Evolutionary conservation across 768 basidiomycete genomes (phyloP).

Genomic region (Tylopilus cervinicoccineus): DNA sequence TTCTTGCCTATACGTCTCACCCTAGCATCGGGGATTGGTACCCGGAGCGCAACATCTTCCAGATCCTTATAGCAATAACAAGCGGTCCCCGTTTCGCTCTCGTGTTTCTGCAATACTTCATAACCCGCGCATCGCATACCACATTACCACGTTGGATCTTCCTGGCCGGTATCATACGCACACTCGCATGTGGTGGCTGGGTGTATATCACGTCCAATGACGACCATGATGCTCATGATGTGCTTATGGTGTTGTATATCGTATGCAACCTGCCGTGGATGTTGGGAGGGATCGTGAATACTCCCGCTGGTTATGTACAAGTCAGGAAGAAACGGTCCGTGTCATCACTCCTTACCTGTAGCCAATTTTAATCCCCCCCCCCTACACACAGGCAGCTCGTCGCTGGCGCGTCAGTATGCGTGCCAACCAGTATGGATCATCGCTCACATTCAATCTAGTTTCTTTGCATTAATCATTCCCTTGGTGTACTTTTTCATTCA

Average conservation of each 20-base stretch:
- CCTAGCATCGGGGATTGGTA: constrained; percentile 89
- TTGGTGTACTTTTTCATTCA: constrained; percentile 82
- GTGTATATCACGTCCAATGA: constrained; percentile 86
- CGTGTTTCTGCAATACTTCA: constrained; percentile 58
- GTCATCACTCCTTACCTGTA: neutral
- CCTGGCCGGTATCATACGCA: constrained; percentile 62
- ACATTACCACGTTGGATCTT: constrained; percentile 51
- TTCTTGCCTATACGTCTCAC: constrained; percentile 1
- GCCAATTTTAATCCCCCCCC: neutral
- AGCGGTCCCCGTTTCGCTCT: constrained; percentile 78
- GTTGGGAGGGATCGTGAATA: constrained; percentile 61
- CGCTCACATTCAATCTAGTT: constrained; percentile 39
- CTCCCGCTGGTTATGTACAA: constrained; percentile 37
- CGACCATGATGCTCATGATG: constrained; percentile 79
- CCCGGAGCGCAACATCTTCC: constrained; percentile 80
- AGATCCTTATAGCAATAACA: constrained; percentile 82
- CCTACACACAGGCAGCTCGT: constrained; percentile 43
- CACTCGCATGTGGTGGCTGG: constrained; percentile 86
- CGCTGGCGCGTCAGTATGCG: constrained; percentile 40
- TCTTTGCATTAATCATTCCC: constrained; percentile 66
- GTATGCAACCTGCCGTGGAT: constrained; percentile 88
- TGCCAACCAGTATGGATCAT: neutral
- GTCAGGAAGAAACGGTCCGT: constrained; percentile 53
- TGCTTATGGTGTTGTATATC: constrained; percentile 86
- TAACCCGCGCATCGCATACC: constrained; percentile 43